These are phyloP conservation scores for Erodium chrysanthum DNA, from an alignment of 441 rosid genomes.

Conservation along the genomic window DNA sequence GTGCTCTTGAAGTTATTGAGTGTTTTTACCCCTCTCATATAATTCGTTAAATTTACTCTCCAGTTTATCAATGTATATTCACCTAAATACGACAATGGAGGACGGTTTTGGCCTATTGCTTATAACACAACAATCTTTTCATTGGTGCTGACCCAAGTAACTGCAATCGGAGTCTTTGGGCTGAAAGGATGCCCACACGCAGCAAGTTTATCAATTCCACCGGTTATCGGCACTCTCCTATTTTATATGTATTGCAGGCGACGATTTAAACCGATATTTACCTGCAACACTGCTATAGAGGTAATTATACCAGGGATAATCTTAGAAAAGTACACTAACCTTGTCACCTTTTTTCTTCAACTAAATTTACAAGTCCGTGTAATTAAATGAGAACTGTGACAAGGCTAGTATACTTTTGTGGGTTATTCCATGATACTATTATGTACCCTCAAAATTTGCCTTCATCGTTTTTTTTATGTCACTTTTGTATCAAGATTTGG, in stretches of 20 bases:
- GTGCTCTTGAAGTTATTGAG: background rate
- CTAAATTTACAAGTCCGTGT: too few species aligned
- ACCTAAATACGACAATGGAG: constrained; percentile 65
- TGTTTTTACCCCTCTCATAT: background rate
- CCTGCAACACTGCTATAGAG: constrained; percentile 48
- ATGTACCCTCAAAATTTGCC: background rate
- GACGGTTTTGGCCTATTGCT: constrained; percentile 76
- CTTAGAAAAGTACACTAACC: too few species aligned
- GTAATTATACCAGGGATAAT: constrained; percentile 22
- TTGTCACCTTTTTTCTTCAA: too few species aligned
- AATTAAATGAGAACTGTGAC: too few species aligned
- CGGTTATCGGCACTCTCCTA: constrained; percentile 56
- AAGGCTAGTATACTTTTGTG: too few species aligned
- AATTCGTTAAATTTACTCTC: constrained; percentile 12
- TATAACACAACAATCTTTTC: constrained; percentile 82
- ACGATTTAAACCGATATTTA: constrained; percentile 60
- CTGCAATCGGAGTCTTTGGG: constrained; percentile 80
- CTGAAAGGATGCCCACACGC: constrained; percentile 61
- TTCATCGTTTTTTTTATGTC: too few species aligned
- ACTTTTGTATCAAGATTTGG: too few species aligned
- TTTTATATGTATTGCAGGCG: constrained; percentile 74
- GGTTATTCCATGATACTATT: background rate
- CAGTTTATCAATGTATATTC: constrained; percentile 82
- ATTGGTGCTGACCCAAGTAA: constrained; percentile 67
- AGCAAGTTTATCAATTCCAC: constrained; percentile 67